Evolutionary conservation across 2,329 filamentous ascomycete genomes (phyloP), one percentile per base, ranked within the genome.

Genomic region (Penicillium sp.): DNA sequence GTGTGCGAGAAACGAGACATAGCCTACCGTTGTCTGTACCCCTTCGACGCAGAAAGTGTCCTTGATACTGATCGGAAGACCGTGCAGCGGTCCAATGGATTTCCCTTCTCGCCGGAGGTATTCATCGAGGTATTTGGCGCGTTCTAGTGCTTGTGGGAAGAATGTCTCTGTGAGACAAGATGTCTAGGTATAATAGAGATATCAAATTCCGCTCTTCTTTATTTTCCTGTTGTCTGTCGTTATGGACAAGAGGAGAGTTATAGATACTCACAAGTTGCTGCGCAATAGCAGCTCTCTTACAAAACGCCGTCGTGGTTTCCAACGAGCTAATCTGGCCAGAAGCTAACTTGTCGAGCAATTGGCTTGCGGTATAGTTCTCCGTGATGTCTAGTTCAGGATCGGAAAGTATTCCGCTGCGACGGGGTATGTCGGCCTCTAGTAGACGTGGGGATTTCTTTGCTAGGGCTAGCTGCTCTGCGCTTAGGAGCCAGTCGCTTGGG

Each of bases 381-480:
- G 79, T 80, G 30, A 81, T 76, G 8, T 68, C 64, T 3, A 80
- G 53, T 57, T 80, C 77, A n/a, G 64, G 52, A 0, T 66, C 39
- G 0, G 73, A 70, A 6, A 80, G 59, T 7, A 81, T 60, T 1
- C 76, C 76, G 41, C 73, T 75, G 41, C 44, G 45, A 9, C 55
- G 52, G 0, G 56, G 52, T 3, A 60, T 36, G 36, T 53, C 55
- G 52, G 56, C 53, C 3, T 58, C 60, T 6, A 69, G 41, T 3
- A 62, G 40, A 36, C 43, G 52, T 5, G 52, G 40, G 10, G 51
- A 39, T 5, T 28, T 19, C 12, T 41, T 3, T 2, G 28, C 39
- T 1, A 57, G 46, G 0, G 53, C 25, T 1, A 55, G 16, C 1
- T 54, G 37, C 2, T 52, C 43, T 6, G 43, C 36, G 12, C 48